Percentiles rank a stretch among this genome's conserved stretches.
Conservation (phyloP, 2,329 filamentous ascomycete species). For the Bisporella sp. region DNA sequence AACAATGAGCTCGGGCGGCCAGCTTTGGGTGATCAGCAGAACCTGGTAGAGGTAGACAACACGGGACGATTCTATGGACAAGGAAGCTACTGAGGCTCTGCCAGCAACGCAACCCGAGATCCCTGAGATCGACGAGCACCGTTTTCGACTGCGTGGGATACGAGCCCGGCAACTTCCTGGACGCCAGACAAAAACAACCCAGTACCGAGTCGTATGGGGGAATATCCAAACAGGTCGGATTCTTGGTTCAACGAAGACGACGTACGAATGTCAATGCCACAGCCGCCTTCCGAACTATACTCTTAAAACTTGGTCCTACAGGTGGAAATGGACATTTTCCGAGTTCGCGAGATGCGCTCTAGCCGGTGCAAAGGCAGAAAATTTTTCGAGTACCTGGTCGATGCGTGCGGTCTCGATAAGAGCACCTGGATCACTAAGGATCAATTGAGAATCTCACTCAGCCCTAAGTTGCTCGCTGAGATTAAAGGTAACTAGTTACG, state of each 20-base stretch:
- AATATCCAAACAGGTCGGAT: constrained; percentile 14
- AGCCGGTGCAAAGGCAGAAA: constrained; percentile 13
- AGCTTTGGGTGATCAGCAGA: constrained; percentile 11
- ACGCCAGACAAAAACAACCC: constrained; percentile 13
- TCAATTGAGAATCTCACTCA: constrained; percentile 19
- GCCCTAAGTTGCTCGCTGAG: too few species aligned
- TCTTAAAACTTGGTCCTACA: constrained; percentile 12
- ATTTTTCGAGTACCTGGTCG: constrained; percentile 17
- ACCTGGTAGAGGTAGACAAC: constrained; percentile 6
- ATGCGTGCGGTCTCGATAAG: too few species aligned
- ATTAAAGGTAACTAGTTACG: too few species aligned
- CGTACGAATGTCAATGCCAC: constrained; percentile 12
- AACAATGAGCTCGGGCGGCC: constrained; percentile 7
- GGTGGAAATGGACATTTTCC: constrained; percentile 10
- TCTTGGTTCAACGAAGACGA: constrained; percentile 18
- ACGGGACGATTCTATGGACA: constrained; percentile 8
- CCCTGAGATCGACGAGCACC: constrained; percentile 2
- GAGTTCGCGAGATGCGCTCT: constrained; percentile 13
- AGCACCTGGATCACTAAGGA: constrained; percentile 13
- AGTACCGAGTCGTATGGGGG: constrained; percentile 17
- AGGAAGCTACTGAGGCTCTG: constrained; percentile 10
- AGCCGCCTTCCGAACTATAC: constrained; percentile 11
- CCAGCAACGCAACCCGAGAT: constrained; percentile 7
- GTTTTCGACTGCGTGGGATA: constrained; percentile 13
- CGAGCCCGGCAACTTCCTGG: constrained; percentile 9